Conservation (phyloP, 441 rosid genomes). For the Theobroma grandiflorum region DNA sequence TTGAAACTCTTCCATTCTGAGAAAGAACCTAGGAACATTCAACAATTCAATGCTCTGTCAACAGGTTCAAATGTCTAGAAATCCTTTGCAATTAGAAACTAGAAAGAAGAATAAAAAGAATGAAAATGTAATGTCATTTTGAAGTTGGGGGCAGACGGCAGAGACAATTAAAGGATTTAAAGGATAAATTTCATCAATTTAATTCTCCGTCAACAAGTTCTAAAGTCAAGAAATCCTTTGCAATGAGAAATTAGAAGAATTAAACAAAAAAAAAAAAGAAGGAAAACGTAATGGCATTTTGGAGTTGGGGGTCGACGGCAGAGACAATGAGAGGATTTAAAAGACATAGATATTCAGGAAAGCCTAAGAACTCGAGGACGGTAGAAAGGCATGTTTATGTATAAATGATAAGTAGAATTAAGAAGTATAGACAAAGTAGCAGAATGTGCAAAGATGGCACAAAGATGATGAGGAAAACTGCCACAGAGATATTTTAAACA, state of each 20-base stretch:
- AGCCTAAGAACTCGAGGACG: conserved; percentile 19
- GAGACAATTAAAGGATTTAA: no score
- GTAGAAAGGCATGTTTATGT: conserved; percentile 4
- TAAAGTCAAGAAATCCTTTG: not conserved
- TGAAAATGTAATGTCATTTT: not conserved
- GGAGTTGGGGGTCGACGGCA: not conserved
- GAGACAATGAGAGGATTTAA: conserved; percentile 1
- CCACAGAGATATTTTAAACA: conserved; percentile 19
- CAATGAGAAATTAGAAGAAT: not conserved
- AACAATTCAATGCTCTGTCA: conserved; percentile 35
- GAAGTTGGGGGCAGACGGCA: no score
- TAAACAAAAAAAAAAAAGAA: not conserved
- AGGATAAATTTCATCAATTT: conserved; percentile 26
- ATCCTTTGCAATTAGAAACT: conserved; percentile 25
- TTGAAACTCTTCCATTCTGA: conserved; percentile 68
- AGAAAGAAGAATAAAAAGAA: conserved; percentile 14
- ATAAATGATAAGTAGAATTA: conserved; percentile 12
- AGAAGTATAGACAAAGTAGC: conserved; percentile 26
- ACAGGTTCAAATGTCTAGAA: conserved; percentile 25
- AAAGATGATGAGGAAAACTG: conserved; percentile 29
- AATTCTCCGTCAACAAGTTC: conserved; percentile 33
- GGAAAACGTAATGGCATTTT: not conserved
- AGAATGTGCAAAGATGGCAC: conserved; percentile 25
- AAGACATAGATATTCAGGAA: not conserved
- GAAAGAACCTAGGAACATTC: conserved; percentile 34